Conservation (phyloP, 495 filamentous ascomycete species). For the Astrocystis sublimbata region DNA sequence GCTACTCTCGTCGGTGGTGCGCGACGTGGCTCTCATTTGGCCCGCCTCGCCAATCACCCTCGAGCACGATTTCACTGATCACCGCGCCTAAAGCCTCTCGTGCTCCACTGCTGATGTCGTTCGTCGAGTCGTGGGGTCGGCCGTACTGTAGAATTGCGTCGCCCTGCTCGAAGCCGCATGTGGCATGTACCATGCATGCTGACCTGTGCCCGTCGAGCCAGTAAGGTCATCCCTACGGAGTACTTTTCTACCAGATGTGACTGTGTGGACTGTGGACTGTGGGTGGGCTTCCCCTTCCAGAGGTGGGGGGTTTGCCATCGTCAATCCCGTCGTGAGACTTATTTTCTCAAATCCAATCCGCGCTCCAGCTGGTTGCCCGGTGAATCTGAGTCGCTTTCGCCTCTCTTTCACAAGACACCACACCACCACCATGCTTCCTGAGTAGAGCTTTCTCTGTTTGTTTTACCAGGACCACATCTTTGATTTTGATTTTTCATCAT, state of each 20-base stretch:
- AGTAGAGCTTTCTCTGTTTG: conserved; percentile 24
- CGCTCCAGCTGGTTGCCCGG: conserved; percentile 23
- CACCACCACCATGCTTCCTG: conserved; percentile 17
- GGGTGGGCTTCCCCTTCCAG: conserved; percentile 20
- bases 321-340: conserved; percentile 26
- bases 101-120: conserved; percentile 31
- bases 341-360: conserved; percentile 27
- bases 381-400: conserved; percentile 24
- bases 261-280: conserved; percentile 1
- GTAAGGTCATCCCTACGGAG: no score
- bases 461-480: conserved; percentile 21
- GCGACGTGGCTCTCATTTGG: conserved; percentile 56
- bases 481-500: conserved; percentile 25
- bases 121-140: no score
- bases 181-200: conserved; percentile 33
- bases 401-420: conserved; percentile 21
- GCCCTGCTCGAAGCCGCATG: conserved; percentile 26
- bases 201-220: no score
- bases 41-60: conserved; percentile 39
- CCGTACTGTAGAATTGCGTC: conserved; percentile 23
- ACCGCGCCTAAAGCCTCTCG: conserved; percentile 42
- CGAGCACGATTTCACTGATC: conserved; percentile 43
- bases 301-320: conserved; percentile 15
- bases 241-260: conserved; percentile 22
- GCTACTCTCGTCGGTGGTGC: conserved; percentile 40